Percentiles rank a stretch among this genome's conserved stretches.
Evolutionary conservation across 495 filamentous ascomycete species (phyloP).

Genomic region (Halenospora varia): DNA sequence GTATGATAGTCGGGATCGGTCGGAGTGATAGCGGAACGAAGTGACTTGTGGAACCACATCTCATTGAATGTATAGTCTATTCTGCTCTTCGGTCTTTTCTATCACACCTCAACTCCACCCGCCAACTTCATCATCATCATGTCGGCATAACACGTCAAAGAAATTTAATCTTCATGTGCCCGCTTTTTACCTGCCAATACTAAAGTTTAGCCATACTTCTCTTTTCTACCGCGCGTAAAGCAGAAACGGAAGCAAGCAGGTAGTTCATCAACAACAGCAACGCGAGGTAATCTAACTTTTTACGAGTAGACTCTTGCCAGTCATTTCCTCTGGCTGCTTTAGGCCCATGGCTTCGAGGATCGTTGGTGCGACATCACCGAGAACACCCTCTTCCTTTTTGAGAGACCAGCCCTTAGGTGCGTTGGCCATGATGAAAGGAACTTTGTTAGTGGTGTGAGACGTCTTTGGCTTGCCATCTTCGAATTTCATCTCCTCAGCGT

Average conservation of each 20-base stretch:
- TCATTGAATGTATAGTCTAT: no score
- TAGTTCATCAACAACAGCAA: slow-evolving; percentile 3
- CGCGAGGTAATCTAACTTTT: slow-evolving; percentile 48
- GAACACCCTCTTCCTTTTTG: slow-evolving; percentile 78
- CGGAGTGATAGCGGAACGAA: no score
- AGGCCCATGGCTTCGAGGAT: slow-evolving; percentile 87
- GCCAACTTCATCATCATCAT: not conserved
- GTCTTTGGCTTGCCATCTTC: slow-evolving; percentile 94
- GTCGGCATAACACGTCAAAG: not conserved
- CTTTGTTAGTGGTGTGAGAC: slow-evolving; percentile 94
- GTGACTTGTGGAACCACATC: no score
- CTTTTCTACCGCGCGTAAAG: slow-evolving; percentile 1
- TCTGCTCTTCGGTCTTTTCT: no score
- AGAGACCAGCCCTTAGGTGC: slow-evolving; percentile 86
- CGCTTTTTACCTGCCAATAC: slow-evolving; percentile 19
- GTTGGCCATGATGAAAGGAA: slow-evolving; percentile 97
- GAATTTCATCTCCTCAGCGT: slow-evolving; percentile 99
- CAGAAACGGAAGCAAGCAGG: not conserved
- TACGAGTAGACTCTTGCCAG: slow-evolving; percentile 74
- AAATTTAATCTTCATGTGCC: slow-evolving; percentile 16
- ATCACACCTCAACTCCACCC: not conserved
- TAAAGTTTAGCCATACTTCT: slow-evolving; percentile 7
- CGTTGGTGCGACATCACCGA: slow-evolving; percentile 95
- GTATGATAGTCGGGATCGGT: no score
- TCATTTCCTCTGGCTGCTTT: slow-evolving; percentile 87